Conservation (phyloP, 345 rosid species). For the Ceriops decandra region DNA sequence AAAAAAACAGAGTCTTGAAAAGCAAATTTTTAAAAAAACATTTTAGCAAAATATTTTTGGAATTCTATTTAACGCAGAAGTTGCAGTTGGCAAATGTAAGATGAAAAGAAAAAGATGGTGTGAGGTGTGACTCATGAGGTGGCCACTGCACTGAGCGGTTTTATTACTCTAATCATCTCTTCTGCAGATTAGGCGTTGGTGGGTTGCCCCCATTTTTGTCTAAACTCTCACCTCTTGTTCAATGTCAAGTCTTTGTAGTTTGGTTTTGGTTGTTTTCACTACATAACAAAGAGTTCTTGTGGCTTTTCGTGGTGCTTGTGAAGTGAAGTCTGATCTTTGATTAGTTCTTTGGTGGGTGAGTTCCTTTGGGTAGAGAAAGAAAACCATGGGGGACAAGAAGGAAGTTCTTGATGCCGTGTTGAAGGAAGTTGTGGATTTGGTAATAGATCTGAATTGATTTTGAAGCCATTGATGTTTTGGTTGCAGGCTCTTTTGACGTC, state of each 20-base stretch:
- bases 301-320: background rate
- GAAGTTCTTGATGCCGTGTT: slow-evolving; percentile 89
- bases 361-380: background rate
- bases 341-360: background rate
- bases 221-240: background rate
- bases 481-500: slow-evolving; percentile 3
- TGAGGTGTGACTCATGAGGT: no score
- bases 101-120: no score
- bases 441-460: slow-evolving; percentile 64
- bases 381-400: slow-evolving; percentile 57
- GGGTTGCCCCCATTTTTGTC: slow-evolving; percentile 31
- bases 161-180: slow-evolving; percentile 7
- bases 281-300: background rate
- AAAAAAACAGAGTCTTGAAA: no score
- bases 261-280: slow-evolving; percentile 1
- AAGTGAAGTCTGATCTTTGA: slow-evolving; percentile 7
- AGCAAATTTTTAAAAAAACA: no score
- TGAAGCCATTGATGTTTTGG: slow-evolving; percentile 20
- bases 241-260: slow-evolving; percentile 19
- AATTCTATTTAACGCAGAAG: no score
- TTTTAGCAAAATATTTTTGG: no score
- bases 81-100: no score
- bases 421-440: slow-evolving; percentile 99
- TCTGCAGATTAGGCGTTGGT: slow-evolving; percentile 39
- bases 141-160: slow-evolving; percentile 19